Base-by-base conservation (phyloP, 2,329 filamentous ascomycete genomes). In the Aureobasidium mangrovei region DNA sequence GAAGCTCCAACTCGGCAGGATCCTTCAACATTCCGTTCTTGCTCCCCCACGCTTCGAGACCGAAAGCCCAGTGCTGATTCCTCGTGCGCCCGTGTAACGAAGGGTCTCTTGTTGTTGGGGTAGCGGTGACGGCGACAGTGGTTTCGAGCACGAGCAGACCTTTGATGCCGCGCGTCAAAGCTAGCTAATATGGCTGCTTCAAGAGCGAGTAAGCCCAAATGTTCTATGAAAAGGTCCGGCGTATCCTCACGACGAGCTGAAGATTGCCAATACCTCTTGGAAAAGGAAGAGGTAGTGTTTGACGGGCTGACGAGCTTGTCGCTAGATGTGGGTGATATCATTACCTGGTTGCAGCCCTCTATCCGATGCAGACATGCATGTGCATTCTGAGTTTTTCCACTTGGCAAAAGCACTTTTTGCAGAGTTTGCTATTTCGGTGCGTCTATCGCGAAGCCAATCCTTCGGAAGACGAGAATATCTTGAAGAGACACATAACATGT, bases 21-120 rank as follows among this genome's bases (percentile, higher is more conserved):
- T 41, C 38, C 47, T 51, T 51, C 38, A 32, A 12, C 47, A 51
- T 33, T 41, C 47, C 47, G 29, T 32, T 40, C 38, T n/a, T 33
- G 3, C 29, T 27, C 27, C 47, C 8, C 28, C 46, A 24, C 27
- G 26, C 7, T 32, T 40, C 29, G 24, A 51, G 38, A 33, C 29
- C 47, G 29, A 27, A 29, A 9, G 47, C 28, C 18, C 47, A 41
- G 47, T 51, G 47, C 47, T 51, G 35, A 51, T 33, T n/a, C n/a
- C 5, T 33, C 18, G 29, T 33, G 36, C 28, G 32, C 9, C 18
- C 9, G 28, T 40, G 47, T 33, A 41, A 41, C 47, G 27, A 33
- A 33, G 47, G 28, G n/a, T 41, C 47, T 33, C n/a, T 41, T 12
- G 35, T n/a, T 39, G 4, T 39, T n/a, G 36, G 12, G 32, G 18